These are phyloP conservation scores for Leccinum solheimii DNA, from an alignment of 1,284 basidiomycete genomes.

Conservation along the genomic window DNA sequence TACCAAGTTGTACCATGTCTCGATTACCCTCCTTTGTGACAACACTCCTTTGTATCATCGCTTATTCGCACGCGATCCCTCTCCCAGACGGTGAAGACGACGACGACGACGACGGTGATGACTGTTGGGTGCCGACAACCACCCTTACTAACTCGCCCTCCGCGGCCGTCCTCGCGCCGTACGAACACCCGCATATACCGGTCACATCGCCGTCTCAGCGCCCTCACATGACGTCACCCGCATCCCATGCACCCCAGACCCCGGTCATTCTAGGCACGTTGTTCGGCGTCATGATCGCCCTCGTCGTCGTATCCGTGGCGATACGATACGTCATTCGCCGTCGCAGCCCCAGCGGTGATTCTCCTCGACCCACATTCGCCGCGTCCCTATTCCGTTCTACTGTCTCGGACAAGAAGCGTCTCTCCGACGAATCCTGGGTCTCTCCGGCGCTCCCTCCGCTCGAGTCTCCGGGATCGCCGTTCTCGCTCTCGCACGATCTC, in stretches of 20 bases:
- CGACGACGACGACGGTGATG: slow-evolving; percentile 7
- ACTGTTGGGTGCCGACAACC: not conserved
- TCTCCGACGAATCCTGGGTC: slow-evolving; percentile 33
- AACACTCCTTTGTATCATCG: too few species aligned
- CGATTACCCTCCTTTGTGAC: too few species aligned
- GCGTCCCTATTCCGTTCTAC: slow-evolving; percentile 5
- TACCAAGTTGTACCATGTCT: too few species aligned
- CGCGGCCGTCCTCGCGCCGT: slow-evolving; percentile 18
- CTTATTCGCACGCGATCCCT: too few species aligned
- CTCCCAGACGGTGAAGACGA: too few species aligned
- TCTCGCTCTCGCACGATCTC: slow-evolving; percentile 9
- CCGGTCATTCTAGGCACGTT: slow-evolving; percentile 16
- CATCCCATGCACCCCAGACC: slow-evolving; percentile 7
- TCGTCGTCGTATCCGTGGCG: slow-evolving; percentile 10
- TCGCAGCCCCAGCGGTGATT: slow-evolving; percentile 9
- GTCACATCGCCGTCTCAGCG: slow-evolving; percentile 11
- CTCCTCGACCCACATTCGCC: slow-evolving; percentile 12
- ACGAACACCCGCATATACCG: slow-evolving; percentile 11
- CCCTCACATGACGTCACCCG: slow-evolving; percentile 17
- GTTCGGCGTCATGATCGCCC: slow-evolving; percentile 14
- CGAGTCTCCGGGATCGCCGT: slow-evolving; percentile 8
- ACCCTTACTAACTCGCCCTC: not conserved
- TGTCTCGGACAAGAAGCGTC: slow-evolving; percentile 17
- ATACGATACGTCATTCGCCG: slow-evolving; percentile 16
- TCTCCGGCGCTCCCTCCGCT: slow-evolving; percentile 17